A percentile compares a stretch with the other conserved stretches of the same genome.
Evolutionary conservation across 805 yeast species (phyloP).

Genomic region (Kluyveromyces dobzhanskii): DNA sequence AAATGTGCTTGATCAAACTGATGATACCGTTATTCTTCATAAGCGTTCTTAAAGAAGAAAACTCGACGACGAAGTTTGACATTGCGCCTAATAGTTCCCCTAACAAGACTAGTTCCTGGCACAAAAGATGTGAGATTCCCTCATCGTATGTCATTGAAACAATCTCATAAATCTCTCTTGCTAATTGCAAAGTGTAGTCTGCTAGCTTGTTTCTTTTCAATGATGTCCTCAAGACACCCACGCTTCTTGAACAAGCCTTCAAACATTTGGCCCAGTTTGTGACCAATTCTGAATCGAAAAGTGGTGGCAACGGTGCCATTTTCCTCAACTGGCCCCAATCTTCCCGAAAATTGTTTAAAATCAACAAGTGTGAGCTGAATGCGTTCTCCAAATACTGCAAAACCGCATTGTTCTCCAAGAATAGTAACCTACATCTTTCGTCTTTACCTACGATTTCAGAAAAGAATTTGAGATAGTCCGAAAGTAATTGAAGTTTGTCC

Average conservation of each 20-base stretch:
- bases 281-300: conserved; percentile 18
- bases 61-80: conserved; percentile 38
- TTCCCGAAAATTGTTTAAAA: conserved; percentile 15
- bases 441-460: conserved; percentile 24
- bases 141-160: conserved; percentile 15
- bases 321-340: conserved; percentile 9
- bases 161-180: conserved; percentile 13
- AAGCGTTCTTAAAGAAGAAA: conserved; percentile 33
- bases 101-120: conserved; percentile 22
- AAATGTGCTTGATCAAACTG: conserved; percentile 16
- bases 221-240: conserved; percentile 23
- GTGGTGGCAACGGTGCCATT: conserved; percentile 13
- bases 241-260: conserved; percentile 28
- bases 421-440: conserved; percentile 18
- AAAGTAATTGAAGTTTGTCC: conserved; percentile 12
- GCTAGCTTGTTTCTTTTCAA: conserved; percentile 23
- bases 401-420: conserved; percentile 17
- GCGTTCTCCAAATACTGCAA: conserved; percentile 18
- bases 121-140: conserved; percentile 11
- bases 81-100: conserved; percentile 30
- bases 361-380: conserved; percentile 15
- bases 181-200: conserved; percentile 12
- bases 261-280: conserved; percentile 24
- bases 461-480: conserved; percentile 21
- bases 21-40: conserved; percentile 32